Evolutionary conservation across 2,329 filamentous ascomycete species (phyloP), one percentile per base, ranked within the genome.

Genomic region (Scedosporium minutisporum): DNA sequence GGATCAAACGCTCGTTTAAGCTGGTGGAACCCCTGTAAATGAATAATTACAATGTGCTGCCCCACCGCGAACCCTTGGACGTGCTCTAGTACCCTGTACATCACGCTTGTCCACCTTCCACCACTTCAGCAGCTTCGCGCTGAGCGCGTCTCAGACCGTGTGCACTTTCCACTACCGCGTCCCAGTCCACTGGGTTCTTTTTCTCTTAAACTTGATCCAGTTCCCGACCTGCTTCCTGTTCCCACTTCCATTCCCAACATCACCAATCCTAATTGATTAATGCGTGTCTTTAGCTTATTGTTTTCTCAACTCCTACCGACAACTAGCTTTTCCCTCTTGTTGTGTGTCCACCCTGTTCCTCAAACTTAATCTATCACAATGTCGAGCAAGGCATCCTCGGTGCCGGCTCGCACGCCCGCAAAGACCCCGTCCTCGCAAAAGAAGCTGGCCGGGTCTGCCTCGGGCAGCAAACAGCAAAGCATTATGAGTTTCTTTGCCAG

Each of bases 401-500:
- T 64, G 62, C 55, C 64, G 7, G 59, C 60, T 21, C 61, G 62
- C 18, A 62, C 68, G 4, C 65, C 68, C 42, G 71, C 71, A 41
- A 73, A 73, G 58, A 76, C 75, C 38, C 74, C 76, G 29, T 71
- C 74, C 42, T 65, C 71, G 25, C 65, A 71, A 21, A 67, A 65
- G 42, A 67, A 66, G 63, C 65, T 63, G 59, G 58, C 58, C 21
- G 66, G 65, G 21, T 65, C 67, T 14, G 65, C 67, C 25, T 68
- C 68, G 10, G 62, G 62, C 12, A 64, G 67, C 58, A 78, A 77
- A 65, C 77, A 79, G 64, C 73, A 72, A 61, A 77, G 75, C 51
- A 78, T 79, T 65, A 71, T 73, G 64, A 77, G 76, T 38, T 79
- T 79, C 69, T 79, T 79, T 64, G 72, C 75, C 61, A 78, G 77